A percentile compares a stretch with the other conserved stretches of the same genome.
Conservation (phyloP, 2,329 filamentous ascomycete genomes). For the Massarina eburnea region DNA sequence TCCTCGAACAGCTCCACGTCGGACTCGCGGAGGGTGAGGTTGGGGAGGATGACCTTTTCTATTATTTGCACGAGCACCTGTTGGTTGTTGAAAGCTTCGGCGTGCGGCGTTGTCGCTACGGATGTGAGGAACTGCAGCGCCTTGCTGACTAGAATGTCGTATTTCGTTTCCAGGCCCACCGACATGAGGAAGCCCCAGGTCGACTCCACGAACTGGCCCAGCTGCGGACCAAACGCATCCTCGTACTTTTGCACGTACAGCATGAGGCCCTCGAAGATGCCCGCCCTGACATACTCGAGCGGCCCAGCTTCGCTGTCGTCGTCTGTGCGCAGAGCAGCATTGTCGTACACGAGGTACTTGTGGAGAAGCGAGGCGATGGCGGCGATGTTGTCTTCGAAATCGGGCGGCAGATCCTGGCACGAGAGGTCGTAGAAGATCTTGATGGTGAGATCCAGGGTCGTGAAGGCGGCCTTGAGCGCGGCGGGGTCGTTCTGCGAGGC, state of each 20-base stretch:
- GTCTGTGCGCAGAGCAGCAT: conserved; percentile 76
- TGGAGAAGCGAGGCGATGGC: conserved; percentile 78
- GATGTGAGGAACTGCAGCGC: conserved; percentile 93
- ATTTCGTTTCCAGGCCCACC: conserved; percentile 84
- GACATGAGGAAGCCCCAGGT: conserved; percentile 90
- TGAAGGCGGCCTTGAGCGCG: conserved; percentile 74
- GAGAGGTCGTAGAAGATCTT: conserved; percentile 96
- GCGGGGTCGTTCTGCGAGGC: conserved; percentile 75
- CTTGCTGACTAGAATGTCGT: conserved; percentile 91
- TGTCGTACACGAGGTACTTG: conserved; percentile 91
- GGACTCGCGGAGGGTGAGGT: conserved; percentile 86
- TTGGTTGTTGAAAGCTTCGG: conserved; percentile 81
- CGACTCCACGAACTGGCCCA: conserved; percentile 81
- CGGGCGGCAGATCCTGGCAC: conserved; percentile 92
- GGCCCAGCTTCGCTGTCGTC: conserved; percentile 88
- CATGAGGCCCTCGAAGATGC: conserved; percentile 87
- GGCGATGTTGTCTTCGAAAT: conserved; percentile 86
- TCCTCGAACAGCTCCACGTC: conserved; percentile 97
- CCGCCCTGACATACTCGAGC: conserved; percentile 84
- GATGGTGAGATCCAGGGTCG: conserved; percentile 82
- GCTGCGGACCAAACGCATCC: conserved; percentile 82
- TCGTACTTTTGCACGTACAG: conserved; percentile 94
- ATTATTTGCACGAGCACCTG: conserved; percentile 81
- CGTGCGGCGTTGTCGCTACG: conserved; percentile 76
- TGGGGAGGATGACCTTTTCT: conserved; percentile 93